phyloP scores from a whole-genome alignment of 306 rosid genomes.

The Dalbergia cochinchinensis region DNA sequence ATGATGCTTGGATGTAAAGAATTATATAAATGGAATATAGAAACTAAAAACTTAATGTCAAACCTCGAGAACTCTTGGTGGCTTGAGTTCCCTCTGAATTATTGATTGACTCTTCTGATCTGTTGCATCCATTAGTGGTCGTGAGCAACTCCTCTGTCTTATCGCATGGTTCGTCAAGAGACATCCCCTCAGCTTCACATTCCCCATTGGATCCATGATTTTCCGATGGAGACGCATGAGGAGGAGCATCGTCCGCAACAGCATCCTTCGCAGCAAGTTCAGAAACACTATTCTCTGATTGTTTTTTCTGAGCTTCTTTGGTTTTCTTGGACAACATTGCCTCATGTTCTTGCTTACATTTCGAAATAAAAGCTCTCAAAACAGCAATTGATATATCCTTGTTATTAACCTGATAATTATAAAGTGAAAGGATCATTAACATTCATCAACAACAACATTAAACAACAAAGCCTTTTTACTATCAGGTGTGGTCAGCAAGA shows the following conservation, averaged over 20 bases:
- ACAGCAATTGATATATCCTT: constrained; percentile 96
- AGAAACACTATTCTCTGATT: constrained; percentile 55
- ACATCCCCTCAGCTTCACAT: constrained; percentile 51
- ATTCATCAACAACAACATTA: not conserved
- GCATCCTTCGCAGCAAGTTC: constrained; percentile 55
- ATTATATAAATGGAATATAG: not conserved
- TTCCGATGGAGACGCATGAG: constrained; percentile 49
- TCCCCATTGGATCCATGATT: constrained; percentile 62
- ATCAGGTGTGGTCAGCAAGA: too few relatives aligned
- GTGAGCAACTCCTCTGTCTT: constrained; percentile 45
- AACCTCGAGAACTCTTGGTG: constrained; percentile 96
- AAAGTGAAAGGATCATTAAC: constrained; percentile 29
- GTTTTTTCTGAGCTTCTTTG: constrained; percentile 54
- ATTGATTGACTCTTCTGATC: constrained; percentile 50
- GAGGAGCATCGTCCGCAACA: constrained; percentile 56
- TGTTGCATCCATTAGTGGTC: constrained; percentile 43
- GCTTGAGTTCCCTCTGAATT: constrained; percentile 64
- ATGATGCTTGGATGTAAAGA: not conserved
- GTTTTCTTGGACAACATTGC: constrained; percentile 62
- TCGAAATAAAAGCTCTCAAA: constrained; percentile 77
- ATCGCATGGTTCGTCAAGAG: constrained; percentile 61
- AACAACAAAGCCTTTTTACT: too few relatives aligned
- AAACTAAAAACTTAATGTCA: constrained; percentile 25
- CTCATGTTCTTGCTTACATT: constrained; percentile 79
- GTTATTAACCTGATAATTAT: constrained; percentile 81